A percentile compares a stretch with the other conserved stretches of the same genome.
Conservation (phyloP, 129 eudicot species). For the Pittosporum tobira region DNA sequence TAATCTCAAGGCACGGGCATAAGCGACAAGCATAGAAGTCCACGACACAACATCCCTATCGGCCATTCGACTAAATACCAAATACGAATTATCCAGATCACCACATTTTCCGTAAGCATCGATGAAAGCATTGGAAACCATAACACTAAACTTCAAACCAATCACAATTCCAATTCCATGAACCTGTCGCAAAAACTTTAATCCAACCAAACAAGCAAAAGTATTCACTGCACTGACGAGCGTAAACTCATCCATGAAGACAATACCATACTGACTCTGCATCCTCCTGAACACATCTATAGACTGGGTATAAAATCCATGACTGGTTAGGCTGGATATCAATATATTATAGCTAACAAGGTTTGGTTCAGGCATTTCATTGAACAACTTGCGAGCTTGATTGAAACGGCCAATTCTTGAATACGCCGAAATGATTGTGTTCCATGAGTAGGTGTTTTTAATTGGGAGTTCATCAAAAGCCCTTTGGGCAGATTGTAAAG, state of each 20-base stretch:
- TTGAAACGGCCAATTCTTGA: slow-evolving; percentile 15
- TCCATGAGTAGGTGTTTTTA: slow-evolving; percentile 23
- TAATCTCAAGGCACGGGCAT: slow-evolving; percentile 20
- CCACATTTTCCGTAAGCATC: slow-evolving; percentile 47
- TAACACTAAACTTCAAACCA: slow-evolving; percentile 25
- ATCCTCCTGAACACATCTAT: slow-evolving; percentile 24
- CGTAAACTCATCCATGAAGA: slow-evolving; percentile 34
- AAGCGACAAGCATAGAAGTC: slow-evolving; percentile 50
- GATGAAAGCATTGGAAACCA: slow-evolving; percentile 33
- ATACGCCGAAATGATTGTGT: slow-evolving; percentile 16
- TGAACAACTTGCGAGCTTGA: slow-evolving; percentile 24
- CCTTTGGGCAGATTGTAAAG: slow-evolving; percentile 14
- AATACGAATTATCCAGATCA: slow-evolving; percentile 11
- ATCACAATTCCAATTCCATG: slow-evolving; percentile 28
- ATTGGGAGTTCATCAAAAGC: slow-evolving; percentile 13
- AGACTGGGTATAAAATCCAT: slow-evolving; percentile 27
- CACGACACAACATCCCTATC: slow-evolving; percentile 36
- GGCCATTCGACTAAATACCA: slow-evolving; percentile 24
- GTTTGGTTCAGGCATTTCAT: slow-evolving; percentile 43
- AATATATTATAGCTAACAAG: slow-evolving; percentile 31
- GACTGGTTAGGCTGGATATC: slow-evolving; percentile 20
- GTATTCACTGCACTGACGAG: slow-evolving; percentile 25
- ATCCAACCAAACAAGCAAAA: slow-evolving; percentile 23
- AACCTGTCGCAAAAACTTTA: slow-evolving; percentile 22
- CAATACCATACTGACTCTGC: slow-evolving; percentile 9